phyloP scores from a whole-genome alignment of 306 rosid genomes.

The Rubus idaeus region DNA sequence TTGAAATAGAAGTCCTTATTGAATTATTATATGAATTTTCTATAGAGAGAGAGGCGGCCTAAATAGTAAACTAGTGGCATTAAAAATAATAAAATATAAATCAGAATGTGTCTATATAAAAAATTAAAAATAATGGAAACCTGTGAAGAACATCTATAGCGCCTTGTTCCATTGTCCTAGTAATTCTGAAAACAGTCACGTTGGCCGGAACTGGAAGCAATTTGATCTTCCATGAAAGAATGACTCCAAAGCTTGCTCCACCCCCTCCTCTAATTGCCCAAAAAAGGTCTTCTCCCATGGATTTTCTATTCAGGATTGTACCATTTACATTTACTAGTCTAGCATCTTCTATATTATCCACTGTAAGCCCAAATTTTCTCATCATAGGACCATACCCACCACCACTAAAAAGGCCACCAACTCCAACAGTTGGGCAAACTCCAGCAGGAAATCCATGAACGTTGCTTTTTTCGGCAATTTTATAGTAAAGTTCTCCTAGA shows the following conservation, averaged over 20 bases:
- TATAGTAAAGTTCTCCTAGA: constrained; percentile 57
- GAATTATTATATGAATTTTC: too few species aligned
- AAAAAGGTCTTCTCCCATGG: constrained; percentile 70
- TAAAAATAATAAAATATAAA: too few species aligned
- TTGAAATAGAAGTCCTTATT: too few species aligned
- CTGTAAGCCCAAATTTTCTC: constrained; percentile 68
- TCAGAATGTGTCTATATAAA: too few species aligned
- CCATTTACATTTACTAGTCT: constrained; percentile 50
- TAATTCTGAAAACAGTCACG: constrained; percentile 51
- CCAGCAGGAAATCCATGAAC: constrained; percentile 72
- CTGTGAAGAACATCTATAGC: constrained; percentile 42
- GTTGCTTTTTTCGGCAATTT: constrained; percentile 45
- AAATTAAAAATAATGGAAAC: not conserved
- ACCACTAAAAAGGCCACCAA: constrained; percentile 72
- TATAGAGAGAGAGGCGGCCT: too few species aligned
- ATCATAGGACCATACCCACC: constrained; percentile 71
- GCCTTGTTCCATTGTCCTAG: constrained; percentile 43
- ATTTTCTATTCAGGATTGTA: constrained; percentile 43
- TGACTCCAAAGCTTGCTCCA: constrained; percentile 61
- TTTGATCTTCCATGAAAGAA: constrained; percentile 60
- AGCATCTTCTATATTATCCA: constrained; percentile 61
- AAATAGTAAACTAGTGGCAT: too few species aligned
- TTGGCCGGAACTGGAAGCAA: constrained; percentile 53
- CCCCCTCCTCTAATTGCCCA: constrained; percentile 89
- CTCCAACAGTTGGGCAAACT: constrained; percentile 51